A percentile compares a stretch with the other conserved stretches of the same genome.
Conservation (phyloP, 129 eudicot species). For the Helianthus tuberosus region DNA sequence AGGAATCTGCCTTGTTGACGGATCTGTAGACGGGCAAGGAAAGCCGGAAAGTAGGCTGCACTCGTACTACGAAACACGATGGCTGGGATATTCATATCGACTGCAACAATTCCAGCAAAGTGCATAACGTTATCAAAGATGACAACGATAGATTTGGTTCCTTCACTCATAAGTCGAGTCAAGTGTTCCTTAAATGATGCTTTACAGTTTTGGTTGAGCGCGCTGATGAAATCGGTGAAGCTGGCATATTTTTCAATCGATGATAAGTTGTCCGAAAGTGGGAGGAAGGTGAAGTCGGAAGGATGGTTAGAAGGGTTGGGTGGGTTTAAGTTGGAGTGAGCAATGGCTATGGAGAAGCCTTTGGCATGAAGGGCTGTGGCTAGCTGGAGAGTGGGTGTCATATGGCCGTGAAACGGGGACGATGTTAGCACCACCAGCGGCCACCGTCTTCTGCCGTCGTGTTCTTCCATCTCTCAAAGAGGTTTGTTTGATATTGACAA, state of each 20-base stretch:
- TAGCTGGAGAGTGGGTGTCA: constrained; percentile 46
- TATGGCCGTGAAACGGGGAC: constrained; percentile 15
- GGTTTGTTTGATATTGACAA: too few relatives aligned
- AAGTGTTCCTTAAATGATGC: constrained; percentile 37
- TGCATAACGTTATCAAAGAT: constrained; percentile 46
- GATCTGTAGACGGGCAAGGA: constrained; percentile 24
- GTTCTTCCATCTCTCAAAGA: constrained; percentile 29
- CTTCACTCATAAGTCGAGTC: constrained; percentile 30
- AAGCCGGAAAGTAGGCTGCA: constrained; percentile 35
- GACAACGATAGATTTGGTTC: constrained; percentile 35
- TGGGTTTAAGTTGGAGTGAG: constrained; percentile 43
- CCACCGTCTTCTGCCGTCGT: constrained; percentile 23
- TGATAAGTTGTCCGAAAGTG: constrained; percentile 36
- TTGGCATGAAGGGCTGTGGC: constrained; percentile 42
- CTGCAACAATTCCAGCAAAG: constrained; percentile 48
- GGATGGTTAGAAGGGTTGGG: constrained; percentile 35
- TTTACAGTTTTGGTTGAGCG: constrained; percentile 37
- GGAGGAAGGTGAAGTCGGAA: constrained; percentile 40
- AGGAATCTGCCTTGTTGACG: constrained; percentile 33
- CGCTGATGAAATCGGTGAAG: constrained; percentile 7
- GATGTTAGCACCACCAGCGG: constrained; percentile 40
- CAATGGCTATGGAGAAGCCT: constrained; percentile 49
- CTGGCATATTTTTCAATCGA: neutral
- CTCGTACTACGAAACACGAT: constrained; percentile 31
- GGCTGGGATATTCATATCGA: constrained; percentile 33